Evolutionary conservation across 345 rosid species (phyloP).

Genomic region (Syzygium aqueum): DNA sequence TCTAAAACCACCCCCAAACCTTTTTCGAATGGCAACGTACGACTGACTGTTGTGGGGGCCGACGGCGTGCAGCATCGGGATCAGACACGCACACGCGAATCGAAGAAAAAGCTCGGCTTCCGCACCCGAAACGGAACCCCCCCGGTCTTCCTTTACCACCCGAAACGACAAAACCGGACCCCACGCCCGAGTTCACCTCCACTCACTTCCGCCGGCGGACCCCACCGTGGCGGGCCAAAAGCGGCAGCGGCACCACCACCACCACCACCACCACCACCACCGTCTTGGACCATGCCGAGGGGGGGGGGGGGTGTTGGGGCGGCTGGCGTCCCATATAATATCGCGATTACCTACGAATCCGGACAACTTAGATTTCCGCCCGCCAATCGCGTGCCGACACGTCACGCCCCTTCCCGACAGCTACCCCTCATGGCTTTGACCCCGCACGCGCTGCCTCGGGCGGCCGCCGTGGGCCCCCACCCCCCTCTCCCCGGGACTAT

Average conservation of each 20-base stretch:
- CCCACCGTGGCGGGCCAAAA: neutral
- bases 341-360: conserved; percentile 6
- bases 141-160: neutral
- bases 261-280: neutral
- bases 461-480: neutral
- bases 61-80: neutral
- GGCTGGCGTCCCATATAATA: neutral
- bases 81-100: neutral
- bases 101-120: neutral
- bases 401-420: neutral
- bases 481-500: neutral
- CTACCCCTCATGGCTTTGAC: neutral
- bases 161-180: neutral
- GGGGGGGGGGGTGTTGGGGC: too few relatives aligned
- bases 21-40: neutral
- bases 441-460: neutral
- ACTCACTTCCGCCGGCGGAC: neutral
- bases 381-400: conserved; percentile 11
- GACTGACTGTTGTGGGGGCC: neutral
- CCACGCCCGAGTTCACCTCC: neutral
- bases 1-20: neutral
- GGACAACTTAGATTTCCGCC: conserved; percentile 3
- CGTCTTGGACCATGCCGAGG: neutral
- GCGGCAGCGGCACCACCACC: too few relatives aligned
- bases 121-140: neutral